Percentiles rank a stretch among this genome's conserved stretches.
These are phyloP conservation scores for Rhizoclosmatium globosum DNA, from an alignment of 192 early-diverging fungal genomes.

Conservation along the genomic window DNA sequence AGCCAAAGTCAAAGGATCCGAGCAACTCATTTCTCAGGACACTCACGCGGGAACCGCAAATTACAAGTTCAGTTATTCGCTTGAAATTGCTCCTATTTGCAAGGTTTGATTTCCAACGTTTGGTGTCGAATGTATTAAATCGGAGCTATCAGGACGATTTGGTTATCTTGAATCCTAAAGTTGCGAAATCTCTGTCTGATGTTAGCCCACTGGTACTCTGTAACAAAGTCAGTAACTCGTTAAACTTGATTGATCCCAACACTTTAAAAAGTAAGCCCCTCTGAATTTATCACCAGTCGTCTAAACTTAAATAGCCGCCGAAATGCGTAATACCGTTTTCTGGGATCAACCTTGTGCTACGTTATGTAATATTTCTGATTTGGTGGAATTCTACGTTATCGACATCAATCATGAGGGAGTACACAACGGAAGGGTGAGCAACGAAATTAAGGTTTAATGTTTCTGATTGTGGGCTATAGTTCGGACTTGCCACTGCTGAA, in stretches of 20 bases:
- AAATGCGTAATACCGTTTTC: constrained; percentile 77
- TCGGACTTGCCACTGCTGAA: constrained; percentile 88
- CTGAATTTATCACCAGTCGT: neutral
- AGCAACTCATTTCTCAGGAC: constrained; percentile 96
- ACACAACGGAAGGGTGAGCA: constrained; percentile 54
- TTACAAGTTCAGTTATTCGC: constrained; percentile 96
- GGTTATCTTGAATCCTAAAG: constrained; percentile 83
- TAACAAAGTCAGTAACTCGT: constrained; percentile 85
- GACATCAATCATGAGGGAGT: constrained; percentile 88
- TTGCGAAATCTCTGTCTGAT: constrained; percentile 85
- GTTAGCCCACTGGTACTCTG: constrained; percentile 86
- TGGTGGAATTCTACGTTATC: constrained; percentile 95
- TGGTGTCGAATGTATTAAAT: neutral
- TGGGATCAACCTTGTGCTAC: constrained; percentile 87
- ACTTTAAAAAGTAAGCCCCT: constrained; percentile 63
- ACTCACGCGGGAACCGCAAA: constrained; percentile 90
- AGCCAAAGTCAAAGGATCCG: constrained; percentile 84
- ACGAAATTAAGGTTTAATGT: too few species aligned
- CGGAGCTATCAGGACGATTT: constrained; percentile 76
- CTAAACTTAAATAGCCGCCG: constrained; percentile 49
- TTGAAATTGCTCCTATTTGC: constrained; percentile 96
- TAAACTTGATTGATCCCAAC: constrained; percentile 89
- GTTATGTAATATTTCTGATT: constrained; percentile 78
- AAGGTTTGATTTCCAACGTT: constrained; percentile 45
- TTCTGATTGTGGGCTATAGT: constrained; percentile 35